Evolutionary conservation across 2,329 filamentous ascomycete species (phyloP).

Genomic region (Trichoderma sp.): DNA sequence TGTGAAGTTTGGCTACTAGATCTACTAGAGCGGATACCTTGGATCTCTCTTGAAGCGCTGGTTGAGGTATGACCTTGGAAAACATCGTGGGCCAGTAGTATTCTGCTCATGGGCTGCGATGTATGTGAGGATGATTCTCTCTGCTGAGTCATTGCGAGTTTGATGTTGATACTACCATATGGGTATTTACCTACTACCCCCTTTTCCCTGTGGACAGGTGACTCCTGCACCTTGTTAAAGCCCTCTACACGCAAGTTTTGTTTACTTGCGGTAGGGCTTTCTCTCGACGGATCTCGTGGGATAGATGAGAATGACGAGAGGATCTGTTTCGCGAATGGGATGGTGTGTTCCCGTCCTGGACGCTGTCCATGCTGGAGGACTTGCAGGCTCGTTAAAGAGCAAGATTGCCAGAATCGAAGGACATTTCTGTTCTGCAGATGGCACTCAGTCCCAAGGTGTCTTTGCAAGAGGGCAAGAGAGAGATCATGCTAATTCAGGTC

Average conservation of each 20-base stretch:
- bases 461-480: neutral
- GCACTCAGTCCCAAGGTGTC: too few species aligned
- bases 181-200: too few species aligned
- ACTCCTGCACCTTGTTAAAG: neutral
- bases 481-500: neutral
- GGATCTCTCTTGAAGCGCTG: too few species aligned
- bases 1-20: too few species aligned
- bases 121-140: too few species aligned
- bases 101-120: too few species aligned
- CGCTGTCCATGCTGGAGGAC: neutral
- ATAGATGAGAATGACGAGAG: neutral
- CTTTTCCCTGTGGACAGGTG: neutral
- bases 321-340: neutral
- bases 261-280: neutral
- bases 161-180: too few species aligned
- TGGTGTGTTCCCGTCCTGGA: constrained; percentile 2
- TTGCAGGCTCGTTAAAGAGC: neutral
- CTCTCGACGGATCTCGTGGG: too few species aligned
- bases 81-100: too few species aligned
- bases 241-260: neutral
- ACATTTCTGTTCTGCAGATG: neutral
- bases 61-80: too few species aligned
- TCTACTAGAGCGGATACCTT: too few species aligned
- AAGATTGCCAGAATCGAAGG: neutral
- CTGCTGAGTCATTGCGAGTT: too few species aligned